Evolutionary conservation across 805 yeast genomes (phyloP).

Genomic region (Peterozyma toletana): DNA sequence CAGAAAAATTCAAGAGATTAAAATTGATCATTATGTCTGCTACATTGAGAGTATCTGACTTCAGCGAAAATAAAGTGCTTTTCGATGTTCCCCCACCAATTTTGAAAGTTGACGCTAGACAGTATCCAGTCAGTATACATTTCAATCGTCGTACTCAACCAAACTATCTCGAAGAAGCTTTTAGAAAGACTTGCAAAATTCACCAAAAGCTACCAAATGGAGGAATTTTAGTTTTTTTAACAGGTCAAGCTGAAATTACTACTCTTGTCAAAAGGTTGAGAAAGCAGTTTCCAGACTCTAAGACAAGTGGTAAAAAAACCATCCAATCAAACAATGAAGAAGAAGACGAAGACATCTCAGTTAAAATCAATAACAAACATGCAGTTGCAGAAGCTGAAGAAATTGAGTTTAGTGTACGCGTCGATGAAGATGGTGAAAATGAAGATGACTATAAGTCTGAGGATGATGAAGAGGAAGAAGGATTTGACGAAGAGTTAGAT

Average conservation of each 20-base stretch:
- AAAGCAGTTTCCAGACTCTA: constrained; percentile 55
- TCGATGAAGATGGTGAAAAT: constrained; percentile 28
- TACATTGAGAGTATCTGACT: constrained; percentile 87
- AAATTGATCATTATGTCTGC: constrained; percentile 96
- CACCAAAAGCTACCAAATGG: constrained; percentile 88
- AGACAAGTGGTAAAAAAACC: constrained; percentile 16
- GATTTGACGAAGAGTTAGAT: constrained; percentile 64
- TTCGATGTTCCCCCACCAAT: constrained; percentile 80
- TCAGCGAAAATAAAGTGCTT: constrained; percentile 69
- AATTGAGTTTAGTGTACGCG: constrained; percentile 60
- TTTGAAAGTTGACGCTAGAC: constrained; percentile 85
- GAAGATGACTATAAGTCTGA: constrained; percentile 33
- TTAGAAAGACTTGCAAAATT: constrained; percentile 76
- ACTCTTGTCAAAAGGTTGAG: constrained; percentile 65
- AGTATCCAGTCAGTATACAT: constrained; percentile 87
- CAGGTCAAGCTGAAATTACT: constrained; percentile 91
- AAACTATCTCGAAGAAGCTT: constrained; percentile 83
- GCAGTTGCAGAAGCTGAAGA: constrained; percentile 84
- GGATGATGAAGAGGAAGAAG: constrained; percentile 52
- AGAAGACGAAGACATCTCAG: constrained; percentile 27
- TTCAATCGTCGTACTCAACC: constrained; percentile 74
- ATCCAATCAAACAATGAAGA: constrained; percentile 11
- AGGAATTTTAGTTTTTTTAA: constrained; percentile 83
- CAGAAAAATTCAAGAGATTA: constrained; percentile 47
- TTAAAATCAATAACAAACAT: constrained; percentile 47